A percentile compares a stretch with the other conserved stretches of the same genome.
Conservation (phyloP, 495 filamentous ascomycete species). For the Venustampulla echinocandica region DNA sequence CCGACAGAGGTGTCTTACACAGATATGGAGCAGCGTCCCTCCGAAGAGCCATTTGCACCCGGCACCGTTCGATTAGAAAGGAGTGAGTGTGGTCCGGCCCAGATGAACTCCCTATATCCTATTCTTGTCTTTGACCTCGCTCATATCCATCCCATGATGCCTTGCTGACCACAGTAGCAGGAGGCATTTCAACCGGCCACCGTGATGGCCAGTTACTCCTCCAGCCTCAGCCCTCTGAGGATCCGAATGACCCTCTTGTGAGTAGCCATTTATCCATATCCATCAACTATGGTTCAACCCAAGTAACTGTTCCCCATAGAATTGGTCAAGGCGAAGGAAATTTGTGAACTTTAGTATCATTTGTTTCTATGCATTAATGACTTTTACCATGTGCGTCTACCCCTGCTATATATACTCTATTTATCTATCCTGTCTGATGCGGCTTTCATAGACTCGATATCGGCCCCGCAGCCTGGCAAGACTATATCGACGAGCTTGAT, state of each 20-base stretch:
- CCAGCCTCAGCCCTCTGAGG: conserved; percentile 46
- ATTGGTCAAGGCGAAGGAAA: conserved; percentile 6
- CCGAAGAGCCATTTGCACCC: no score
- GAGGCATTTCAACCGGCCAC: background rate
- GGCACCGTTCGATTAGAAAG: no score
- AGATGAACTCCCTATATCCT: no score
- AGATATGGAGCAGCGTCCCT: no score
- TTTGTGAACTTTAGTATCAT: conserved; percentile 2
- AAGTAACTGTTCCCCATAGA: background rate
- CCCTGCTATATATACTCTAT: no score
- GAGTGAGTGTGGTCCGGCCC: no score
- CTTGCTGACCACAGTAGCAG: background rate
- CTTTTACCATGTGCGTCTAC: background rate
- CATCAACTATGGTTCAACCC: background rate
- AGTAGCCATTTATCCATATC: background rate
- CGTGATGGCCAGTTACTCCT: conserved; percentile 29
- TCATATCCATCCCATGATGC: background rate
- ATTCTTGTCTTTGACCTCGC: background rate
- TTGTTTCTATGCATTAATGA: background rate
- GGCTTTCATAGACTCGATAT: background rate
- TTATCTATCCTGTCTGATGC: background rate
- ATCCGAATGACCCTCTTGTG: conserved; percentile 49
- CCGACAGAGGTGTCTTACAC: no score
- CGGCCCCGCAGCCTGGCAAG: conserved; percentile 27
- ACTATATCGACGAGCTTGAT: conserved; percentile 29